These are phyloP conservation scores for Asterophora parasitica DNA, from an alignment of 768 basidiomycete genomes.

Conservation along the genomic window DNA sequence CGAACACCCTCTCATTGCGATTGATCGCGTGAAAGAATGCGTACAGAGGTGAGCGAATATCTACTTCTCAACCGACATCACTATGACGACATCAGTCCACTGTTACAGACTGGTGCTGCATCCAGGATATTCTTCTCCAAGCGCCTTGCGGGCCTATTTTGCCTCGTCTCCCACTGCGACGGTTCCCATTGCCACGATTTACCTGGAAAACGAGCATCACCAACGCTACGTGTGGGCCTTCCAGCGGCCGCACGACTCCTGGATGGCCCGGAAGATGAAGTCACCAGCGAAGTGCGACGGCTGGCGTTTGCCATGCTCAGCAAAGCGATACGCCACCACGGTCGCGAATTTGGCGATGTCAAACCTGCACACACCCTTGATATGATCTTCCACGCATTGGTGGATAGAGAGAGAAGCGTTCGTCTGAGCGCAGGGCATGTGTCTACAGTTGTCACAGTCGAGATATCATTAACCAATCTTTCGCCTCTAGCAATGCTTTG, in stretches of 20 bases:
- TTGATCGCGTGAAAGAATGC: constrained; percentile 40
- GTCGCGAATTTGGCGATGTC: constrained; percentile 23
- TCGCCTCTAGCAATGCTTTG: constrained; percentile 39
- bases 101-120: constrained; percentile 25
- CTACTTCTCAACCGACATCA: not conserved
- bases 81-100: constrained; percentile 26
- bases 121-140: constrained; percentile 30
- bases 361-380: constrained; percentile 28
- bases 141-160: constrained; percentile 29
- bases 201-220: constrained; percentile 18
- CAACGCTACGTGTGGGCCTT: constrained; percentile 30
- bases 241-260: constrained; percentile 37
- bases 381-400: constrained; percentile 44
- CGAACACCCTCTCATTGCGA: constrained; percentile 36
- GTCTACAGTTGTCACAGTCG: not conserved
- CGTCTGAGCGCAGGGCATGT: constrained; percentile 68
- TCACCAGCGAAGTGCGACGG: constrained; percentile 42
- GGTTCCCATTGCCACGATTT: constrained; percentile 24
- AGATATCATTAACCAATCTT: not conserved
- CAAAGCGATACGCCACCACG: constrained; percentile 40
- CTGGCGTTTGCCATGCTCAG: constrained; percentile 37
- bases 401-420: constrained; percentile 51
- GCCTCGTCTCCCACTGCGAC: constrained; percentile 34
- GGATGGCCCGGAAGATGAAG: constrained; percentile 42
- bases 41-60: constrained; percentile 34